Base-by-base conservation (phyloP, 2,329 filamentous ascomycete species). In the Fusarium foetens region DNA sequence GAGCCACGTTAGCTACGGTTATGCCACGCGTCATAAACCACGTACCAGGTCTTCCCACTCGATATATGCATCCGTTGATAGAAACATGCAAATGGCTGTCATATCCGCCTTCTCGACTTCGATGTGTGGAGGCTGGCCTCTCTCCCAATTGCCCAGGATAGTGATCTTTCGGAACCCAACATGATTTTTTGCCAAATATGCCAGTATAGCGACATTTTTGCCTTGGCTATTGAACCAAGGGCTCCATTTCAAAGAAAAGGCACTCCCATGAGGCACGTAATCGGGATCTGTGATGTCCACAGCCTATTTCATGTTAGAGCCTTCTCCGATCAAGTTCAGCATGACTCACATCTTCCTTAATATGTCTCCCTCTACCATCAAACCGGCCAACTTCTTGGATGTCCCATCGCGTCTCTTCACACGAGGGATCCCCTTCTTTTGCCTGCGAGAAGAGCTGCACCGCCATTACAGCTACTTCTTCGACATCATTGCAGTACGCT, bases 151-250 rank as follows among this genome's bases (percentile, higher is more conserved):
- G 1, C 74, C 76, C 4, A 78, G 68, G 23, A 89, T 75, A 0
- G 84, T 84, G 49, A 90, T 71, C 43, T 82, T 82, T 23, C 87
- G 84, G 71, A 90, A 90, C 2, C 88, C 88, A 48, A 90, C 83
- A 63, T 89, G 85, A 69, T 87, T 85, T 39, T 80, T 82, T 3
- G 85, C 80, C 14, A 87, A 77, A 70, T 88, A 89, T 0, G 86
- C 86, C 7, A 90, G 64, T 2, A 86, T 82, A 23, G 85, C 84
- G 0, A 81, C 83, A 25, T 79, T 79, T 2, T 75, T 80, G 9
- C 76, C 79, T 4, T 77, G 78, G 0, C 72, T 74, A 5, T 79
- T 75, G 5, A 84, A 65, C 88, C 88, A 90, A 0, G 88, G 86
- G 33, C 87, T 86, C 85, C 87, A 90, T 72, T 80, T 85, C 6